Conservation (phyloP, 2,329 filamentous ascomycete genomes). For the Trichoderma atrobrunneum region DNA sequence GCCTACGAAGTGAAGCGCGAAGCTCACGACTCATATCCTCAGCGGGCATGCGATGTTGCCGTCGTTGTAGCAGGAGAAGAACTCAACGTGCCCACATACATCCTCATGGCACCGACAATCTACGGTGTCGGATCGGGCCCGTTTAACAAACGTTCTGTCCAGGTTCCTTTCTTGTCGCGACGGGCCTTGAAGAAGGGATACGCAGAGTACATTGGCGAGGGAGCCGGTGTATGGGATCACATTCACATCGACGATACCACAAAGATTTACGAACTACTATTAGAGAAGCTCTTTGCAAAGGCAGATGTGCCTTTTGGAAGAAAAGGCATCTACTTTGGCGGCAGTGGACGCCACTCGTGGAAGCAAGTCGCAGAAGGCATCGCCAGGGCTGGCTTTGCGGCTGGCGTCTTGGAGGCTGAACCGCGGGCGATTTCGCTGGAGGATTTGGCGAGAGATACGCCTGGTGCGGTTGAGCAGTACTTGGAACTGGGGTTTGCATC, state of each 20-base stretch:
- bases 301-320: conserved; percentile 35
- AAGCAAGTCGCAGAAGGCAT: conserved; percentile 36
- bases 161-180: conserved; percentile 37
- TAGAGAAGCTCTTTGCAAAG: conserved; percentile 33
- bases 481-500: conserved; percentile 36
- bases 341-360: conserved; percentile 41
- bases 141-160: conserved; percentile 40
- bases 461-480: conserved; percentile 19
- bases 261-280: conserved; percentile 39
- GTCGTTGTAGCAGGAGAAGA: conserved; percentile 40
- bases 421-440: conserved; percentile 30
- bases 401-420: conserved; percentile 31
- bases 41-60: conserved; percentile 44
- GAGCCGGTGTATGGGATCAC: conserved; percentile 39
- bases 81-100: conserved; percentile 41
- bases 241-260: conserved; percentile 46
- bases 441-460: conserved; percentile 27
- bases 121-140: conserved; percentile 44
- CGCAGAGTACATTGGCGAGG: conserved; percentile 34
- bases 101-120: conserved; percentile 47
- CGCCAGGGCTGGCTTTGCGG: conserved; percentile 31
- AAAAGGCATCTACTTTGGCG: conserved; percentile 42
- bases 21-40: conserved; percentile 35
- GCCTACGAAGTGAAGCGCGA: conserved; percentile 39
- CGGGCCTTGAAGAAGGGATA: conserved; percentile 28